Evolutionary conservation across 352 stramenopile genomes (phyloP), one percentile per base, ranked within the genome.

Genomic region (Pelagophyceae sp.): DNA sequence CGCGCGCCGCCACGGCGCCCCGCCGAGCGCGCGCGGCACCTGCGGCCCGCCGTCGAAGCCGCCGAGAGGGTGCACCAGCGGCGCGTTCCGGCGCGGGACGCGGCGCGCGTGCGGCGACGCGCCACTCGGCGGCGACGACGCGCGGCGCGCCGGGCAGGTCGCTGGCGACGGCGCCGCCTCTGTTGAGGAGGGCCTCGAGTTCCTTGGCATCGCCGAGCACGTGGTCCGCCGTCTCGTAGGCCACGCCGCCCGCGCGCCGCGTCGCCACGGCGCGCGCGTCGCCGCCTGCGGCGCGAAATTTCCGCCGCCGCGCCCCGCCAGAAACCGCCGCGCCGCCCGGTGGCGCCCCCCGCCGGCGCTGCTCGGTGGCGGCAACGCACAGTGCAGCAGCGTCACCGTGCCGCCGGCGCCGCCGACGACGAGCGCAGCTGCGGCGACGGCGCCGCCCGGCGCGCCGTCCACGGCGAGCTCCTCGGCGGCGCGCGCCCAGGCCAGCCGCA

Each of bases 11-110:
- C 61, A 71, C 3, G 25, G n/a, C 61, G 29, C 19, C 29, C 61
- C 61, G 61, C 61, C 61, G 61, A 71, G 61, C n/a, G 61, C 61
- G n/a, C 61, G 61, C 3, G 61, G 61, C 61, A 71, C 61, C 17
- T 17, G 17, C n/a, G n/a, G n/a, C n/a, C n/a, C n/a, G n/a, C n/a
- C n/a, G n/a, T n/a, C n/a, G n/a, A n/a, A n/a, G n/a, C n/a, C n/a
- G n/a, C n/a, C n/a, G n/a, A n/a, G n/a, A n/a, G n/a, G n/a, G n/a
- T n/a, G n/a, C n/a, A n/a, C n/a, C n/a, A n/a, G n/a, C n/a, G n/a
- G n/a, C n/a, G n/a, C n/a, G n/a, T n/a, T n/a, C n/a, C n/a, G n/a
- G n/a, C n/a, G n/a, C n/a, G n/a, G n/a, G 23, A 65, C 58, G 58
- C 23, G 23, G n/a, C n/a, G n/a, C n/a, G n/a, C n/a, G n/a, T n/a